These are phyloP conservation scores for Asterochloris erici DNA, from an alignment of 139 green algal species.

Conservation along the genomic window DNA sequence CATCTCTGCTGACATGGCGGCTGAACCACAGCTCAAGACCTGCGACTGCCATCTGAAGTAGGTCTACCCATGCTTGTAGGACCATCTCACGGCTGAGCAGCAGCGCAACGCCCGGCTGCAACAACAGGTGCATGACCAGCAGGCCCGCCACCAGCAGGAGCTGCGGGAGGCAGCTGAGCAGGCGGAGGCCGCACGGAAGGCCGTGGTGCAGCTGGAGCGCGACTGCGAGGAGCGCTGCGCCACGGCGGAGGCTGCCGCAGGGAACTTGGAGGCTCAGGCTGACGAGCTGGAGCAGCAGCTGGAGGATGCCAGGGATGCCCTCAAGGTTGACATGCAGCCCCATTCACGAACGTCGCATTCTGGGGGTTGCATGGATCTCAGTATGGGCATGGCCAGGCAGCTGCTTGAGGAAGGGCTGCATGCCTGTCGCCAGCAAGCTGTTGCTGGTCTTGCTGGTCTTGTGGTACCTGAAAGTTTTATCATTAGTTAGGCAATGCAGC, in stretches of 20 bases:
- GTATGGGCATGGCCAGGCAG: too few species aligned
- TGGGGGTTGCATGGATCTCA: not conserved
- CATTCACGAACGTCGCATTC: not conserved
- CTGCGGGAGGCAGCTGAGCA: not conserved
- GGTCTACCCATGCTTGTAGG: not conserved
- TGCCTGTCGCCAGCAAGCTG: not conserved
- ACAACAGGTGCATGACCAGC: conserved; percentile 5
- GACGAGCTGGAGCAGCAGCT: conserved; percentile 26
- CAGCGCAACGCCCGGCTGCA: conserved; percentile 23
- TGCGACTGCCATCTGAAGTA: too few species aligned
- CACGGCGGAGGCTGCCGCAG: conserved; percentile 15
- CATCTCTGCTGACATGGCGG: too few species aligned
- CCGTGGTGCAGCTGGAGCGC: conserved; percentile 3
- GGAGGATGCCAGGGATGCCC: conserved; percentile 29
- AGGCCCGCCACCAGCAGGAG: not conserved
- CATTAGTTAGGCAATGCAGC: not conserved
- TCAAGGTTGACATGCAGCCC: conserved; percentile 19
- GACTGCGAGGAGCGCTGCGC: conserved; percentile 1
- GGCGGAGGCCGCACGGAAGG: not conserved
- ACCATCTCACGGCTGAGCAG: conserved; percentile 25
- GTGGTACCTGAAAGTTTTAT: not conserved
- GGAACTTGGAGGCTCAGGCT: conserved; percentile 4
- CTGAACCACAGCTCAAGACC: too few species aligned
- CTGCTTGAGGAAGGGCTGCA: too few species aligned
- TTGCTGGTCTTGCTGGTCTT: not conserved